Evolutionary conservation across 2,329 filamentous ascomycete genomes (phyloP).

Genomic region (Diaporthe sp.): DNA sequence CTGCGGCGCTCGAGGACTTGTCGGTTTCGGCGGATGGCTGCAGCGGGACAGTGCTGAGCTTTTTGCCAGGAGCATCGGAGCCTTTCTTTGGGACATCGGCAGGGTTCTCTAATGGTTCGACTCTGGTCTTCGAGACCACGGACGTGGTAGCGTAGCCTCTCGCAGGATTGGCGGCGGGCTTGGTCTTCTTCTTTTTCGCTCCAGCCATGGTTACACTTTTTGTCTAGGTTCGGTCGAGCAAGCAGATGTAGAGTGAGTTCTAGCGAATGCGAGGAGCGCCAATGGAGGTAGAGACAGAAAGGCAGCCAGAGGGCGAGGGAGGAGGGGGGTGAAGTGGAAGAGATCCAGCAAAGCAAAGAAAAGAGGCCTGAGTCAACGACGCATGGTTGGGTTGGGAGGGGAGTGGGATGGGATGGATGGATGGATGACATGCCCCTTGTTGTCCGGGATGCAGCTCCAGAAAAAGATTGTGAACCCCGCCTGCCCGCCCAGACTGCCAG

Average conservation of each 20-base stretch:
- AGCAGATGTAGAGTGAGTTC: conserved; percentile 16
- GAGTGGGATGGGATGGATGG: conserved; percentile 16
- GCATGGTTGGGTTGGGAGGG: conserved; percentile 12
- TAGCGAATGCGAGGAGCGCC: not conserved
- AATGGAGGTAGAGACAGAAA: conserved; percentile 18
- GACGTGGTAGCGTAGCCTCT: conserved; percentile 96
- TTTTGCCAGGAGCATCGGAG: conserved; percentile 42
- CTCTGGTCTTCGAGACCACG: conserved; percentile 84
- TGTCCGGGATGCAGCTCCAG: conserved; percentile 30
- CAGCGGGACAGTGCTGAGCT: conserved; percentile 41
- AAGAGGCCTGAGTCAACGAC: conserved; percentile 21
- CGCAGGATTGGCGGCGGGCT: conserved; percentile 87
- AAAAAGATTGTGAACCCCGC: conserved; percentile 33
- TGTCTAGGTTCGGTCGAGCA: not conserved
- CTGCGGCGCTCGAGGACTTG: conserved; percentile 39
- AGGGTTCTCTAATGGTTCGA: conserved; percentile 64
- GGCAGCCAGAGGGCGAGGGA: not conserved
- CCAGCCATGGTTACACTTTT: conserved; percentile 70
- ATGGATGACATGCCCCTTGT: conserved; percentile 31
- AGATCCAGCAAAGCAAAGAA: conserved; percentile 9
- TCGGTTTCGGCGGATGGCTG: conserved; percentile 45
- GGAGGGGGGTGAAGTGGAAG: conserved; percentile 3
- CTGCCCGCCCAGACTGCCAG: conserved; percentile 15
- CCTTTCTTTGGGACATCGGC: conserved; percentile 45
- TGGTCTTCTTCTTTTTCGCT: conserved; percentile 93